Base-by-base conservation (phyloP, 768 basidiomycete genomes). In the Neoboletus subvelutipes region DNA sequence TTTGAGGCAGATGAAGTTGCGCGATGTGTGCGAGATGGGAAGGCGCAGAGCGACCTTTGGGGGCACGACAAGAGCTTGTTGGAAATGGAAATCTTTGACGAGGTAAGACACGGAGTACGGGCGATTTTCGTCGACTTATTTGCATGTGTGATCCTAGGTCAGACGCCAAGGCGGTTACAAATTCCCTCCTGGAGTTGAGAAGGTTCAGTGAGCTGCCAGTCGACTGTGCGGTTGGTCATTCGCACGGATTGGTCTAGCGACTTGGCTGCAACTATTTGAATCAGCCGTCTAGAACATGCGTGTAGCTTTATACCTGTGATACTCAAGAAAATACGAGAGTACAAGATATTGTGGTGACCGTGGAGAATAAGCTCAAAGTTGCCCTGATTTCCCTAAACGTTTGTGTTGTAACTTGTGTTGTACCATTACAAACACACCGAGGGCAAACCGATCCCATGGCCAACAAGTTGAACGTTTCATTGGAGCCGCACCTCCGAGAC, bases 1-100 rank as follows among this genome's bases (percentile, higher is more conserved):
- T 95, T 86, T 71, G 83, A 94, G 71, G 92, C 92, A 4, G 93
- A 95, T 64, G 92, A 94, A 57, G 91, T 92, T 12, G 92, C 90
- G 18, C 73, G 90, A 47, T 90, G 88, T 65, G 75, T 92, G 22
- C 73, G 84, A 39, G 86, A 87, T 51, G 87, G 87, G 3, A 90
- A 87, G 76, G 73, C 75, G 26, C 85, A 94, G 73, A 92, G 90
- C 64, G 77, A 77, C 5, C 64, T 84, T 33, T 93, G 92, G 90
- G 80, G 85, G 1, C 87, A 87, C 62, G 83, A 85, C 42, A 92
- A 93, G 76, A 93, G 88, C 66, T 64, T 89, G 64, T 64, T 94
- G 58, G 83, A 88, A 59, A 94, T 94, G 87, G 77, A 83, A 31
- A 83, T 93, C 52, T 94, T 96, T 65, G 94, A 95, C 66, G 83